phyloP scores from a whole-genome alignment of 257 asterid genomes.

The Linderniella brevidens region DNA sequence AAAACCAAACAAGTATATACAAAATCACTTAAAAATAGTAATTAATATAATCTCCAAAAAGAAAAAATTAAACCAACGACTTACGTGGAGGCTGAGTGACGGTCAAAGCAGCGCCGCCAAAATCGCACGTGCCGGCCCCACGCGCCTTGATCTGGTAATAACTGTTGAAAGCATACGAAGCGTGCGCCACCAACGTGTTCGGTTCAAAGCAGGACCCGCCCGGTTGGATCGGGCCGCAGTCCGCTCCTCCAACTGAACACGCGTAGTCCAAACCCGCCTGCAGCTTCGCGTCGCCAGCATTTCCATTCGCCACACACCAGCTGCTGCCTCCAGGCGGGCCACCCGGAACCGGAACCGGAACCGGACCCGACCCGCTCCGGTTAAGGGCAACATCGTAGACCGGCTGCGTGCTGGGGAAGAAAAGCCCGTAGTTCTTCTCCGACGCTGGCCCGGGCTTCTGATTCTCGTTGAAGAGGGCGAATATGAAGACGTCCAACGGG shows the following conservation, averaged over 20 bases:
- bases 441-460: conserved; percentile 3
- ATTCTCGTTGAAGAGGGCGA: conserved; percentile 6
- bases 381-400: conserved; percentile 3
- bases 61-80: conserved; percentile 9
- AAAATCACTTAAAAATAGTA: not conserved
- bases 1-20: not conserved
- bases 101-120: conserved; percentile 59
- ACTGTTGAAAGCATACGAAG: conserved; percentile 82
- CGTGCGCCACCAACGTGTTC: conserved; percentile 49
- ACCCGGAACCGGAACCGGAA: not conserved
- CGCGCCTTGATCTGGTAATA: conserved; percentile 65
- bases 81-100: conserved; percentile 69
- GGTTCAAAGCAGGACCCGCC: conserved; percentile 70
- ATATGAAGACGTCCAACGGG: not conserved
- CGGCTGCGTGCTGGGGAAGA: not conserved
- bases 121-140: conserved; percentile 47
- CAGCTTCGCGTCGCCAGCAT: conserved; percentile 26
- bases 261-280: conserved; percentile 56
- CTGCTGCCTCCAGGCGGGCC: conserved; percentile 44
- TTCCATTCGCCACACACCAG: conserved; percentile 76
- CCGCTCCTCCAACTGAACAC: conserved; percentile 73
- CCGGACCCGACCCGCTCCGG: not conserved
- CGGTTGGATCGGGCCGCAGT: conserved; percentile 61
- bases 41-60: no score
- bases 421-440: conserved; percentile 5